Percentiles rank a stretch among this genome's conserved stretches.
These are phyloP conservation scores for Linum lewisii DNA, from an alignment of 345 rosid genomes.

Conservation along the genomic window DNA sequence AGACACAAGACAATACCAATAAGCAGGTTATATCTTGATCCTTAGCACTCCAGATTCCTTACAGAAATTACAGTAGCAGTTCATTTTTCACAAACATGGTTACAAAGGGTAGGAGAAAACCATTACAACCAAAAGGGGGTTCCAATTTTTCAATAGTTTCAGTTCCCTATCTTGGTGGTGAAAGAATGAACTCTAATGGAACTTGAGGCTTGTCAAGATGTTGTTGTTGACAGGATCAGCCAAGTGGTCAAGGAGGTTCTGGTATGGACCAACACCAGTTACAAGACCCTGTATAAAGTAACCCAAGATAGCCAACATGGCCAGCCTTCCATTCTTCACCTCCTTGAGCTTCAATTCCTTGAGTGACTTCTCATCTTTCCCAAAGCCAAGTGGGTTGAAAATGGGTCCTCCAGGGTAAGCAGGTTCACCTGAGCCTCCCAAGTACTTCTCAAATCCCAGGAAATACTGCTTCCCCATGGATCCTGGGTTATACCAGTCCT, in stretches of 20 bases:
- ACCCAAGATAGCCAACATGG: slow-evolving; percentile 82
- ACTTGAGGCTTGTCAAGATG: slow-evolving; percentile 85
- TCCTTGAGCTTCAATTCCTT: slow-evolving; percentile 91
- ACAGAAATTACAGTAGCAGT: slow-evolving; percentile 22
- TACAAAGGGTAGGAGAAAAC: slow-evolving; percentile 19
- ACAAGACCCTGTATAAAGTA: slow-evolving; percentile 72
- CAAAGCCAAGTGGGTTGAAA: slow-evolving; percentile 88
- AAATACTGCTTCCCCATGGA: slow-evolving; percentile 91
- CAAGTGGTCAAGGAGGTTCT: slow-evolving; percentile 89
- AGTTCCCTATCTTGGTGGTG: too few relatives aligned
- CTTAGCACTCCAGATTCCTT: slow-evolving; percentile 30
- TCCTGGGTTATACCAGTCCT: slow-evolving; percentile 87
- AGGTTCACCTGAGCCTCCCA: slow-evolving; percentile 82
- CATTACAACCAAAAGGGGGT: slow-evolving; percentile 6
- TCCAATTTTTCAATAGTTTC: too few relatives aligned
- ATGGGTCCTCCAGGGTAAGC: slow-evolving; percentile 90
- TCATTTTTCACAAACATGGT: slow-evolving; percentile 35
- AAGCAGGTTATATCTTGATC: slow-evolving; percentile 6
- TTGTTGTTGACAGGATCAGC: slow-evolving; percentile 96
- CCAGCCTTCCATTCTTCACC: slow-evolving; percentile 87
- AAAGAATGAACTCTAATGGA: slow-evolving; percentile 45
- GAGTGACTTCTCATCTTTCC: slow-evolving; percentile 83
- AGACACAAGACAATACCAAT: background rate
- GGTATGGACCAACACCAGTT: slow-evolving; percentile 91
- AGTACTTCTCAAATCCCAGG: slow-evolving; percentile 71